phyloP scores from a whole-genome alignment of 2,329 filamentous ascomycete genomes.

The Botrytis deweyae region DNA sequence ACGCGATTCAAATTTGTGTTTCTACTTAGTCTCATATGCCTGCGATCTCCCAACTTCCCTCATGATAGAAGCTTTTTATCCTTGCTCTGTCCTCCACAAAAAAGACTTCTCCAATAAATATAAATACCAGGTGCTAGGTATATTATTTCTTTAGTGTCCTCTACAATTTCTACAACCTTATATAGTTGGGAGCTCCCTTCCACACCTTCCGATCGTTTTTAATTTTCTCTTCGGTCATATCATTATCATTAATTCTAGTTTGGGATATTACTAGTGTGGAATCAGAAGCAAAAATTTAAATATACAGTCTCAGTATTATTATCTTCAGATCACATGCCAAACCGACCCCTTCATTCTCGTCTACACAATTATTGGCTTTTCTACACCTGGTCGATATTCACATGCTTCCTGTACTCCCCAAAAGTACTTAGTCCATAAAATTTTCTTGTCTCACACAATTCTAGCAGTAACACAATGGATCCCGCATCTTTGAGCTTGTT shows the following conservation, averaged over 20 bases:
- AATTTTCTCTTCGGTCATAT: neutral
- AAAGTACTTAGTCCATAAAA: neutral
- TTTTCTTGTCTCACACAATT: neutral
- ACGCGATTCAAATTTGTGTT: neutral
- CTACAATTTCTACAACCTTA: neutral
- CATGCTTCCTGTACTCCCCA: neutral
- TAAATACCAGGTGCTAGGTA: neutral
- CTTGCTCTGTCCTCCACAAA: constrained; percentile 5
- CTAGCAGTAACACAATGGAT: constrained; percentile 2
- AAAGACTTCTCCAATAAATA: neutral
- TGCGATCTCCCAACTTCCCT: neutral
- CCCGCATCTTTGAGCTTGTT: constrained; percentile 21
- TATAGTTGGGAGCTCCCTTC: constrained; percentile 9
- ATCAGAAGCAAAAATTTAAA: neutral
- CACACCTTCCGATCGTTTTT: neutral
- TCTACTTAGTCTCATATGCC: constrained; percentile 7
- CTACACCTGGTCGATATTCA: constrained; percentile 1
- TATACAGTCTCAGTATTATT: neutral
- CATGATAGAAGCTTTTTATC: constrained; percentile 7
- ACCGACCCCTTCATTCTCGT: constrained; percentile 11
- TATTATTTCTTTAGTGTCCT: constrained; percentile 5
- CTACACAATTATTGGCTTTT: constrained; percentile 1
- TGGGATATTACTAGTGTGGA: neutral
- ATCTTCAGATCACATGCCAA: constrained; percentile 6
- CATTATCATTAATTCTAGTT: neutral